phyloP scores from a whole-genome alignment of 2,329 filamentous ascomycete genomes.

The Emmonsia crescens region DNA sequence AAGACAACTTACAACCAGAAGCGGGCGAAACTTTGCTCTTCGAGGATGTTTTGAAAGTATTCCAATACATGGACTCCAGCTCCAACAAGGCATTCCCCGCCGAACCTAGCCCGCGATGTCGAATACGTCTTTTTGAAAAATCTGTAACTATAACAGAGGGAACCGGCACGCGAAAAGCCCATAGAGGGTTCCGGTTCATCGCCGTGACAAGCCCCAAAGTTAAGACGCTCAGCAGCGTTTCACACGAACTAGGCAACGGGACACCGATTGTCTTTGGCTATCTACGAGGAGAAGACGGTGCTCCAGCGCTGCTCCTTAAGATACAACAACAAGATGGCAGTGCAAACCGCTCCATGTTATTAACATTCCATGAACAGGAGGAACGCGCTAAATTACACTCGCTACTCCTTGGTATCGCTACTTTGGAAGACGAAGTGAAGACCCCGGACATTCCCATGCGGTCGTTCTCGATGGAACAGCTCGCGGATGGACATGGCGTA shows the following conservation, averaged over 20 bases:
- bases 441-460: conserved; percentile 58
- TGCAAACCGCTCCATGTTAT: conserved; percentile 56
- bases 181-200: conserved; percentile 68
- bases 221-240: conserved; percentile 66
- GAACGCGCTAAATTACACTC: conserved; percentile 63
- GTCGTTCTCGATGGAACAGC: conserved; percentile 51
- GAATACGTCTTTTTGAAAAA: conserved; percentile 65
- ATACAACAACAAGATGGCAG: conserved; percentile 51
- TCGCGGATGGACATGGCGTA: conserved; percentile 22
- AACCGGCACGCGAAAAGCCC: conserved; percentile 58
- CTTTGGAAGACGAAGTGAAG: conserved; percentile 58
- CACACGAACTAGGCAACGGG: conserved; percentile 55
- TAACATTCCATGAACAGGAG: conserved; percentile 64
- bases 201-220: conserved; percentile 67
- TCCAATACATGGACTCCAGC: conserved; percentile 69
- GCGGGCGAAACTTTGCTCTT: conserved; percentile 61
- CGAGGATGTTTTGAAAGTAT: conserved; percentile 57
- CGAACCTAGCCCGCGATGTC: conserved; percentile 61
- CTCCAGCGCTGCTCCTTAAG: conserved; percentile 59
- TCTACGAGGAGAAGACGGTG: conserved; percentile 58
- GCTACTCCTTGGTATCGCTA: conserved; percentile 59
- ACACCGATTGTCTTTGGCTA: conserved; percentile 69
- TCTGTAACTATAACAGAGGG: conserved; percentile 58
- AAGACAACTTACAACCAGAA: conserved; percentile 57
- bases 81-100: conserved; percentile 65